Evolutionary conservation across 768 basidiomycete species (phyloP).

Genomic region (Pleurotus tuber-regium): DNA sequence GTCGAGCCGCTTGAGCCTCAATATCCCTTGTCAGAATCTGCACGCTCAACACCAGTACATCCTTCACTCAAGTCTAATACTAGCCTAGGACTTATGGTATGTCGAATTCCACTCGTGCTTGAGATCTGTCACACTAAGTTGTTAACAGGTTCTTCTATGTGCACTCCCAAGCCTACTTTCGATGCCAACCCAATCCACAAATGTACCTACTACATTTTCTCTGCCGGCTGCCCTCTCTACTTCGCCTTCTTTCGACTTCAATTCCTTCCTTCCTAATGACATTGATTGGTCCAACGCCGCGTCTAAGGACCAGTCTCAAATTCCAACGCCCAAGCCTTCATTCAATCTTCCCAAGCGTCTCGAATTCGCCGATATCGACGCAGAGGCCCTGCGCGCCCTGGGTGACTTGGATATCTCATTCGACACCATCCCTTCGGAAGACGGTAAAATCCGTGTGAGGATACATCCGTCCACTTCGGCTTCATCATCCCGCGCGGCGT

Average conservation of each 20-base stretch:
- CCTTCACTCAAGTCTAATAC: conserved; percentile 60
- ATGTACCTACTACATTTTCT: conserved; percentile 52
- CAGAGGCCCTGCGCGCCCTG: conserved; percentile 44
- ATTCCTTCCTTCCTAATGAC: conserved; percentile 46
- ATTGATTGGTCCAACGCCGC: conserved; percentile 50
- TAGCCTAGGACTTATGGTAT: conserved; percentile 70
- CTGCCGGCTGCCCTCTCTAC: conserved; percentile 46
- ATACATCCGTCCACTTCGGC: conserved; percentile 60
- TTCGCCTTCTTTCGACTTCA: conserved; percentile 46
- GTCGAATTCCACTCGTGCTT: conserved; percentile 20
- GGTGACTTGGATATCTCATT: conserved; percentile 71
- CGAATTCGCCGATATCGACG: conserved; percentile 56
- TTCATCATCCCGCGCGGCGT: conserved; percentile 35
- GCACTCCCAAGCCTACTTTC: conserved; percentile 75
- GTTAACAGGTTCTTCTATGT: conserved; percentile 69
- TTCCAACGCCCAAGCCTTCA: conserved; percentile 27
- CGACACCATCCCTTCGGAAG: conserved; percentile 58
- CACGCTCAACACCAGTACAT: conserved; percentile 23
- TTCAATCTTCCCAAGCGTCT: conserved; percentile 39
- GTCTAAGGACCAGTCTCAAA: conserved; percentile 13
- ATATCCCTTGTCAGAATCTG: conserved; percentile 42
- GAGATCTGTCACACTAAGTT: conserved; percentile 14
- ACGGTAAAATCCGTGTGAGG: conserved; percentile 72
- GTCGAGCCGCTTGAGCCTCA: conserved; percentile 56
- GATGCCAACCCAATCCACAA: conserved; percentile 53